A percentile compares a stretch with the other conserved stretches of the same genome.
phyloP scores from a whole-genome alignment of 176 grass and related monocot species.

The Phoenix roebelenii region DNA sequence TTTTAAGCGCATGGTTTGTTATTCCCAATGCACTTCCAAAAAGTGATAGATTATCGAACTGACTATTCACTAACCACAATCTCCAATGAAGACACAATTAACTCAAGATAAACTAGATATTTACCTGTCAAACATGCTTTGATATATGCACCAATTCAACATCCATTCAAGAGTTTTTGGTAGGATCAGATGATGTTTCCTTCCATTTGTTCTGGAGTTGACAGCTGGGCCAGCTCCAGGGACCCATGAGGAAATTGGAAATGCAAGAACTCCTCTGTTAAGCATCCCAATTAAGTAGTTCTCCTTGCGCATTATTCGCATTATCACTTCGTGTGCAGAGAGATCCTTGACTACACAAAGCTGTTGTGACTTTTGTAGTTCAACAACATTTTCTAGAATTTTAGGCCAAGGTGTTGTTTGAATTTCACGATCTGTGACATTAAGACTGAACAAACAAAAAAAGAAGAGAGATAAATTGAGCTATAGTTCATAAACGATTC shows the following conservation, averaged over 20 bases:
- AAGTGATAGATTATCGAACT: too few relatives aligned
- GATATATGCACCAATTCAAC: conserved; percentile 97
- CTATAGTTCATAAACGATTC: too few relatives aligned
- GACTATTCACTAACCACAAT: too few relatives aligned
- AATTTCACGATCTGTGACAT: too few relatives aligned
- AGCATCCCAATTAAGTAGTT: conserved; percentile 98
- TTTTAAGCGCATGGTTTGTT: too few relatives aligned
- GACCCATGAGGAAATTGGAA: conserved; percentile 5
- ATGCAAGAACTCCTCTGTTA: conserved; percentile 53
- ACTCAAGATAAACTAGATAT: background rate
- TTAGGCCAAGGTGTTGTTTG: too few relatives aligned
- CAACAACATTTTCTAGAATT: too few relatives aligned
- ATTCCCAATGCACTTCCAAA: too few relatives aligned
- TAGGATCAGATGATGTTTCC: conserved; percentile 63
- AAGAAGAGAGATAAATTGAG: background rate
- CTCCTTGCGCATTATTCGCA: conserved; percentile 98
- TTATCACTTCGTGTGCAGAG: conserved; percentile 50
- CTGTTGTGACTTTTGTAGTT: too few relatives aligned
- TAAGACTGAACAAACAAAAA: conserved; percentile 31
- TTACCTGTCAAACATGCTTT: conserved; percentile 97
- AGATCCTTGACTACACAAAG: too few relatives aligned
- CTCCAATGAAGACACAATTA: too few relatives aligned
- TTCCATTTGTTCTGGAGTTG: conserved; percentile 35
- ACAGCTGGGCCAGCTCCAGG: conserved; percentile 63
- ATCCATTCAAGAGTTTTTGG: conserved; percentile 96